Percentiles rank a stretch among this genome's conserved stretches.
Conservation (phyloP, 116 monocot genomes). For the Dioscorea cayenensis region DNA sequence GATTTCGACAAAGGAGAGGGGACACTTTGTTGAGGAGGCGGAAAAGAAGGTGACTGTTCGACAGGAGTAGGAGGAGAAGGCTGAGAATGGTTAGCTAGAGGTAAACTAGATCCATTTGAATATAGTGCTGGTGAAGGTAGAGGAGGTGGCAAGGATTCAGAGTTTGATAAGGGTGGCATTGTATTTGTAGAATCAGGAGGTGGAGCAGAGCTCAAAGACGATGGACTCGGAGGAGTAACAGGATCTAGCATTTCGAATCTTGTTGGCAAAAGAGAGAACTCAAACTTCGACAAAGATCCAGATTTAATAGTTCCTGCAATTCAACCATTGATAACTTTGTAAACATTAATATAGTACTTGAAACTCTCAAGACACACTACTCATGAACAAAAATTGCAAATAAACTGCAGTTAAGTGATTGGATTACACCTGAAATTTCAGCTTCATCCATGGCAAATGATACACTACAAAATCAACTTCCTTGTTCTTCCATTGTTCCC, state of each 20-base stretch:
- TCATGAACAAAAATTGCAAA: too few relatives aligned
- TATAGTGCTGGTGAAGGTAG: slow-evolving; percentile 5
- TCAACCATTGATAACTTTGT: too few relatives aligned
- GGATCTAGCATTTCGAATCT: slow-evolving; percentile 5
- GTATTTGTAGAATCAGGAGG: not conserved
- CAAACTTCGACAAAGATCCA: too few relatives aligned
- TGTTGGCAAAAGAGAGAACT: not conserved
- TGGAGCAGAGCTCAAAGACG: not conserved
- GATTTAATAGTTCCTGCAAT: too few relatives aligned
- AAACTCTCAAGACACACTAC: too few relatives aligned
- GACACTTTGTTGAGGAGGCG: not conserved
- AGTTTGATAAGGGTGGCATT: not conserved
- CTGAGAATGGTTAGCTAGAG: not conserved
- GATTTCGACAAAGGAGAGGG: slow-evolving; percentile 9
- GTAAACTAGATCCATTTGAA: not conserved
- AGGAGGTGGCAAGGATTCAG: slow-evolving; percentile 1
- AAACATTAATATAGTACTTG: too few relatives aligned
- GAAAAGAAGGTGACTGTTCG: slow-evolving; percentile 1
- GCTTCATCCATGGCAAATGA: too few relatives aligned
- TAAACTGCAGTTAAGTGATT: too few relatives aligned
- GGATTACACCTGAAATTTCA: too few relatives aligned
- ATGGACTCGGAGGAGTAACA: not conserved
- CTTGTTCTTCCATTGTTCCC: too few relatives aligned
- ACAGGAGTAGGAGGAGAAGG: slow-evolving; percentile 4
- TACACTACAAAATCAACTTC: too few relatives aligned